Conservation (phyloP, 495 filamentous ascomycete species). For the Penicillium salamii region DNA sequence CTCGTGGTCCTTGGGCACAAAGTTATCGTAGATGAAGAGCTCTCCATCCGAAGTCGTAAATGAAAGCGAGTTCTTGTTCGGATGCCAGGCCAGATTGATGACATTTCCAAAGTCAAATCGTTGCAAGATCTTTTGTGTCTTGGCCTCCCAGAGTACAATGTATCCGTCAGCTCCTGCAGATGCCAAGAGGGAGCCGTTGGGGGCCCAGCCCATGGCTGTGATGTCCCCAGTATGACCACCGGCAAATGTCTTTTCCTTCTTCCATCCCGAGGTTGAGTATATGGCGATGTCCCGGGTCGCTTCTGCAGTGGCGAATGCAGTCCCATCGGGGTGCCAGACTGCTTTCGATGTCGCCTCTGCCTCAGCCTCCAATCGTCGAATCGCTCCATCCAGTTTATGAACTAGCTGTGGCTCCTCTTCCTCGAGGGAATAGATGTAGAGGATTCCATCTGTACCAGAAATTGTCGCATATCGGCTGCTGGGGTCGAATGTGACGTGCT, state of each 20-base stretch:
- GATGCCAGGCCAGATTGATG: constrained; percentile 87
- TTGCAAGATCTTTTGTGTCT: constrained; percentile 67
- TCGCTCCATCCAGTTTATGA: constrained; percentile 80
- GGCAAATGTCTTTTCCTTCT: constrained; percentile 72
- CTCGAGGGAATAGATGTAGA: constrained; percentile 85
- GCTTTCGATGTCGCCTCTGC: constrained; percentile 72
- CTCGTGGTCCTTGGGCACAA: constrained; percentile 65
- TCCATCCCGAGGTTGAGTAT: constrained; percentile 81
- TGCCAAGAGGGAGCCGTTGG: constrained; percentile 84
- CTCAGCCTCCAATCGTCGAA: constrained; percentile 73
- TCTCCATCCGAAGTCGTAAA: constrained; percentile 91
- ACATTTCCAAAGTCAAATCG: constrained; percentile 76
- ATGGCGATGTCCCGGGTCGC: constrained; percentile 82
- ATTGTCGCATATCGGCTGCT: constrained; percentile 72
- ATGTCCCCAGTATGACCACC: constrained; percentile 82
- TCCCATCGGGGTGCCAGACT: constrained; percentile 92
- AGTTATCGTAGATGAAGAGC: constrained; percentile 80
- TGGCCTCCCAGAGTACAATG: constrained; percentile 84
- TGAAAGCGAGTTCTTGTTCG: constrained; percentile 77
- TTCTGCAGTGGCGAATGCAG: constrained; percentile 84
- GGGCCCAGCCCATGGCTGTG: constrained; percentile 86
- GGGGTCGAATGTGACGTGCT: constrained; percentile 86
- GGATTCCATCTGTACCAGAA: constrained; percentile 80
- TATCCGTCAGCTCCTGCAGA: constrained; percentile 81
- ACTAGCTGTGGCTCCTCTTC: constrained; percentile 78